Conservation (phyloP, 371 early-diverging fungal species). For the Haplosporangium sp. region DNA sequence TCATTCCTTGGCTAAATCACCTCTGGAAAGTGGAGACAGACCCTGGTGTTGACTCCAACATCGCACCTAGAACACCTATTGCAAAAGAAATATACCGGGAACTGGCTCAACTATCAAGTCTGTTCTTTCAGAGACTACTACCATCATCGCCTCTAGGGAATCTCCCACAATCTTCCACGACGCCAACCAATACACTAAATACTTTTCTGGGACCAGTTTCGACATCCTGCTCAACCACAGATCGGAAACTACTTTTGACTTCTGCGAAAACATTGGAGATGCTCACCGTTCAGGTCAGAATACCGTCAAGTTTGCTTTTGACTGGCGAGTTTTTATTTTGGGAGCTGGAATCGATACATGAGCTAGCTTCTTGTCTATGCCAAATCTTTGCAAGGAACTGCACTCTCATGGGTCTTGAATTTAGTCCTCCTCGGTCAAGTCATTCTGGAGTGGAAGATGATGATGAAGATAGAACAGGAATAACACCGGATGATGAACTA, state of each 20-base stretch:
- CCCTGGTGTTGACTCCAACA: background rate
- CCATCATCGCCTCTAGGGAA: conserved; percentile 18
- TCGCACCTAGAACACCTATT: conserved; percentile 19
- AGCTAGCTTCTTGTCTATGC: conserved; percentile 24
- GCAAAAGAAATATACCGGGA: conserved; percentile 50
- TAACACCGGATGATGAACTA: conserved; percentile 44
- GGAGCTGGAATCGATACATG: conserved; percentile 28
- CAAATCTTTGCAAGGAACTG: conserved; percentile 27
- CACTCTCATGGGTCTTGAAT: conserved; percentile 35
- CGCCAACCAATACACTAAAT: conserved; percentile 5
- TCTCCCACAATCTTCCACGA: conserved; percentile 9
- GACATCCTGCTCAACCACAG: conserved; percentile 31
- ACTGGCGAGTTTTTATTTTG: conserved; percentile 21
- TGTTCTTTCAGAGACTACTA: conserved; percentile 27
- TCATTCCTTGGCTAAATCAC: conserved; percentile 41
- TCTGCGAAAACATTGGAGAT: conserved; percentile 17
- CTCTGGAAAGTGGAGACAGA: conserved; percentile 40
- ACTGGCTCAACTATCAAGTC: conserved; percentile 20
- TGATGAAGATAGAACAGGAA: conserved; percentile 19
- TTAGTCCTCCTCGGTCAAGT: background rate
- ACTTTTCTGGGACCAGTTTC: conserved; percentile 46
- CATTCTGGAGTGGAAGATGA: conserved; percentile 1
- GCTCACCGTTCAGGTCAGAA: conserved; percentile 33
- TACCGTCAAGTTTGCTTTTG: conserved; percentile 14
- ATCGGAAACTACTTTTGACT: conserved; percentile 30